Conservation (phyloP, 1,284 basidiomycete genomes). For the Sutorius eximius region DNA sequence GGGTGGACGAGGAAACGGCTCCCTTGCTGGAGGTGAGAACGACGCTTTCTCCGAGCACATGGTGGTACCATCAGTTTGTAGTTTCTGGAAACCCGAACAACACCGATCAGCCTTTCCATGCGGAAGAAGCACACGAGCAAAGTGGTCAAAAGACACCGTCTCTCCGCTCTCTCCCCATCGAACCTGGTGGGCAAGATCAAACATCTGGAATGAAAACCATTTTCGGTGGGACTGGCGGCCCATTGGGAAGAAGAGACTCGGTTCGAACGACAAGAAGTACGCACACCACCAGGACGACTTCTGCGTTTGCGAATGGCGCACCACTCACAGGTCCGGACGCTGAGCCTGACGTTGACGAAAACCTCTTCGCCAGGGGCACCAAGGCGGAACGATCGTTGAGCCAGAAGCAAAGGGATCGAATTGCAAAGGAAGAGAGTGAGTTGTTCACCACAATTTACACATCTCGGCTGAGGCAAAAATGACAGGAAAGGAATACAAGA, state of each 20-base stretch:
- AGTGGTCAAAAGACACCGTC: constrained; percentile 13
- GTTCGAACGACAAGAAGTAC: constrained; percentile 23
- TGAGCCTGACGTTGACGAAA: constrained; percentile 25
- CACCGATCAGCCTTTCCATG: neutral
- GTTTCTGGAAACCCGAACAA: neutral
- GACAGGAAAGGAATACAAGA: constrained; percentile 26
- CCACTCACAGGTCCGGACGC: constrained; percentile 23
- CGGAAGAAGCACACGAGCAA: neutral
- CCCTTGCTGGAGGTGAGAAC: constrained; percentile 3
- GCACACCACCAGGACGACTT: constrained; percentile 11
- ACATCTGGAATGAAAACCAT: neutral
- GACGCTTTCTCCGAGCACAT: neutral
- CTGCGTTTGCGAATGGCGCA: constrained; percentile 31
- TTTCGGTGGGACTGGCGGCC: neutral
- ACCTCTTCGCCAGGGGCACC: constrained; percentile 16
- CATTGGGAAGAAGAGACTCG: constrained; percentile 22
- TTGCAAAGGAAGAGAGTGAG: constrained; percentile 29
- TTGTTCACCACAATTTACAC: neutral
- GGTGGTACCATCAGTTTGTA: neutral
- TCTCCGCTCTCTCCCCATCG: constrained; percentile 26
- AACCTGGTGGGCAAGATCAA: constrained; percentile 10
- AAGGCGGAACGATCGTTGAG: constrained; percentile 30
- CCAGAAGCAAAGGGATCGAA: constrained; percentile 30
- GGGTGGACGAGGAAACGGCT: neutral
- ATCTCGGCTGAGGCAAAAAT: neutral